Evolutionary conservation across 2,329 filamentous ascomycete species (phyloP), one percentile per base, ranked within the genome.

Genomic region (Penicillium concentricum): DNA sequence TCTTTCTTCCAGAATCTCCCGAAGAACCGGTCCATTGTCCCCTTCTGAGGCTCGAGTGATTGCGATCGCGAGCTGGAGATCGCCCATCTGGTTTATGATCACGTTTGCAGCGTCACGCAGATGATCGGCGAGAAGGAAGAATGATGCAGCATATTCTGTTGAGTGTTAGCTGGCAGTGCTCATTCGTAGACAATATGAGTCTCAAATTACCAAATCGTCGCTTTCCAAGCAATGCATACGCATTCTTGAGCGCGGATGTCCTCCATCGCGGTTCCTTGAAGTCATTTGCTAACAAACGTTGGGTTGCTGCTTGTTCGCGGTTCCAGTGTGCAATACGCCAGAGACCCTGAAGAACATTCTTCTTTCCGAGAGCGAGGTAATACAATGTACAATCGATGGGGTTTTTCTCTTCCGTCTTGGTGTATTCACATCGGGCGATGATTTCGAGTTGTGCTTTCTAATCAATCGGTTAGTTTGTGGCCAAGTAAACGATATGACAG

Each of bases 271-370:
- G 82, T 60, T 96, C 90, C 4, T 85, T 82, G 72, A 99, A 99
- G 72, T 97, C 92, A 68, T 97, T 95, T n/a, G 88, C 83, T 22
- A 99, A 79, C 30, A 99, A 81, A 59, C 84, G 86, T 58, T 88
- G 84, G 0, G 94, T 99, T 0, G 89, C 86, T 2, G 75, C 79
- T 74, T 97, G 94, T 73, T 99, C 95, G 56, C 83, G 85, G 66
- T 95, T 89, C 87, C 94, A 94, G 39, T 81, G 86, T 6, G 94
- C 92, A 84, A 97, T 97, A 18, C 95, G 86, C 94, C 94, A 99
- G 0, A 99, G 80, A 0, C 92, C 92, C 63, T 96, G 85, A 1
- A 99, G 83, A 0, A 97, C 89, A 2, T 89, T 83, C 74, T 99
- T 99, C 78, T 97, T 97, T 63, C 83, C 85, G 13, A 99, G 81